Percentiles rank a stretch among this genome's conserved stretches.
Evolutionary conservation across 768 basidiomycete genomes (phyloP).

Genomic region (Lactarius deliciosus): DNA sequence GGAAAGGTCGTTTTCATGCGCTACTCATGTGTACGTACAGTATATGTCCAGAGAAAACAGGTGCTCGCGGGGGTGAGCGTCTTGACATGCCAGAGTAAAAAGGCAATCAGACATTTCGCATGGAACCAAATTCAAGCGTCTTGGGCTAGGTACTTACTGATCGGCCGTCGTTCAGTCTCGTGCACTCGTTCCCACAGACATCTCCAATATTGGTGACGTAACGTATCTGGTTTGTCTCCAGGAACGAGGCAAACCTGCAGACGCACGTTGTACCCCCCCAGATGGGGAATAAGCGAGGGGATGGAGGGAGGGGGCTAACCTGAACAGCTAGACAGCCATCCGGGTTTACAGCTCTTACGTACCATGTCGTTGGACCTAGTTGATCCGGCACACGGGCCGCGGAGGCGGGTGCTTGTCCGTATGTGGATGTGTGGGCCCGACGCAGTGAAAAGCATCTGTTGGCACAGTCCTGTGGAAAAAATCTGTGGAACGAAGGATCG

Average conservation of each 20-base stretch:
- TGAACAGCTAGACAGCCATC: background rate
- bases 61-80: background rate
- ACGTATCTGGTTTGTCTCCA: background rate
- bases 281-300: background rate
- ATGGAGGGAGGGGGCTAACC: background rate
- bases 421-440: background rate
- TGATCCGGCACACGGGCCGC: background rate
- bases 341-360: background rate
- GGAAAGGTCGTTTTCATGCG: background rate
- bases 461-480: background rate
- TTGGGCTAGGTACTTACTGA: background rate
- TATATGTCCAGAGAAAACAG: background rate
- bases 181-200: slow-evolving; percentile 9
- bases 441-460: background rate
- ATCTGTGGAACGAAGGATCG: background rate
- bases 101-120: slow-evolving; percentile 12
- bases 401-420: background rate
- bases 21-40: background rate
- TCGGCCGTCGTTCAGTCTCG: background rate
- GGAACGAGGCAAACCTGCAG: background rate
- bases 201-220: background rate
- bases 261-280: background rate
- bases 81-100: slow-evolving; percentile 6
- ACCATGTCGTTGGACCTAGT: background rate
- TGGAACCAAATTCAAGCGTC: background rate